Evolutionary conservation across 106 monocot genomes (phyloP), one percentile per base, ranked within the genome.

Genomic region (Dendrobium chrysotoxum): DNA sequence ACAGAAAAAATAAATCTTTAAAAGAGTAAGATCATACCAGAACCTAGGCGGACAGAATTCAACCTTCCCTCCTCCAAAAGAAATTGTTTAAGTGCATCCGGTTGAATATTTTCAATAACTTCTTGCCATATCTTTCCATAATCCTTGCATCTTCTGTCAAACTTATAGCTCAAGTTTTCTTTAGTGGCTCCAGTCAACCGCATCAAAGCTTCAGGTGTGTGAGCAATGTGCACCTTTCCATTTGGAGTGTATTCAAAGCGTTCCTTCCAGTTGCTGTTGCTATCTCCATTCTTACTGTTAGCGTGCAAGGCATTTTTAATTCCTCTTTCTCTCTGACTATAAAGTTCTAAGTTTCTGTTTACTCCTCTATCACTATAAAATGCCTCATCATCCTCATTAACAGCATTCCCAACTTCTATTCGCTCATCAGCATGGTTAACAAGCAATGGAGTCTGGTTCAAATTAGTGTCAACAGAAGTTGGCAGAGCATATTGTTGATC

Each of bases 401-500:
- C 68, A 73, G 73, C 75, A 73, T 82, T 80, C 58, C 78, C 71
- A 21, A 73, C 40, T 72, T 67, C 42, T 58, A 85, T 83, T 82
- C 75, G 78, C 28, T 28, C 58, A 31, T 53, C 25, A 40, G 45
- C 40, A 75, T 84, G 79, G 75, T 82, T 82, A 45, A 79, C 44
- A 2, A 81, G 17, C 38, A 84, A 54, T 26, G 85, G 92, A 74
- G 78, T 87, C 21, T 92, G 88, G 79, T 71, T 89, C 77, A 84
- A 70, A 77, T 85, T 91, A 77, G 82, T 54, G 1, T 86, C 84
- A 75, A 91, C 81, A 28, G 87, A 90, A 83, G 75, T 83, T 65
- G 89, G 92, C 54, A 88, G 46, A 55, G 86, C 81, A 75, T 94
- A 89, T 77, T 86, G 90, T 39, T 92, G 88, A 64, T 95, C 92